Evolutionary conservation across 768 basidiomycete species (phyloP).

Genomic region (Lentinula detonsa): DNA sequence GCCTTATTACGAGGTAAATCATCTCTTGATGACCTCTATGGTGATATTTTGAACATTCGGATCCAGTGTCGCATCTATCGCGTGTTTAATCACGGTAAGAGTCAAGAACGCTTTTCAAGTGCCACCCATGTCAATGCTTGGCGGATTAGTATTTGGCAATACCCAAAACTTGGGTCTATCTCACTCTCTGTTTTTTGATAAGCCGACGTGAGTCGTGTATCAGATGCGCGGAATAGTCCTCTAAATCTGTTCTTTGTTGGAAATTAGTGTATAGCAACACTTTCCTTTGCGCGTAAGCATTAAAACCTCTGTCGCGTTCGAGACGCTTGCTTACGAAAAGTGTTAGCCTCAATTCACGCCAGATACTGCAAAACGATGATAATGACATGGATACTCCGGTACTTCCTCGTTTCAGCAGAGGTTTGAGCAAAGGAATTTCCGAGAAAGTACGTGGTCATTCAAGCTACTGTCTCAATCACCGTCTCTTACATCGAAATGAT

Average conservation of each 20-base stretch:
- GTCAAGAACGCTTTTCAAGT: neutral
- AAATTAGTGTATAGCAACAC: slow-evolving; percentile 25
- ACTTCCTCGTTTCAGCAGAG: slow-evolving; percentile 10
- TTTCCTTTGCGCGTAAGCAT: slow-evolving; percentile 24
- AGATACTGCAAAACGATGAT: slow-evolving; percentile 17
- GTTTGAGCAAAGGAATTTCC: slow-evolving; percentile 5
- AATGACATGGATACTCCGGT: slow-evolving; percentile 11
- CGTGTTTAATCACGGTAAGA: slow-evolving; percentile 22
- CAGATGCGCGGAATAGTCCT: neutral
- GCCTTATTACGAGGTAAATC: slow-evolving; percentile 22
- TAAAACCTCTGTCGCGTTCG: neutral
- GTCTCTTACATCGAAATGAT: neutral
- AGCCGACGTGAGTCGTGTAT: slow-evolving; percentile 20
- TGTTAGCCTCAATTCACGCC: slow-evolving; percentile 23
- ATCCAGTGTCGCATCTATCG: slow-evolving; percentile 20
- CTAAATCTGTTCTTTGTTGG: neutral
- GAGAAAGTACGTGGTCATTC: neutral
- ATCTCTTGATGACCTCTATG: neutral
- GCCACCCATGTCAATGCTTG: neutral
- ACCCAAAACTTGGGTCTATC: slow-evolving; percentile 26
- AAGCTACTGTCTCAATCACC: neutral
- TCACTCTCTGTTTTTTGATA: slow-evolving; percentile 26
- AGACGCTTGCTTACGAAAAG: neutral
- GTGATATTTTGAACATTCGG: neutral
- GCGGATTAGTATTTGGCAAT: slow-evolving; percentile 19